Evolutionary conservation across 371 early-diverging fungal genomes (phyloP).

Genomic region (Mortierella sp.): DNA sequence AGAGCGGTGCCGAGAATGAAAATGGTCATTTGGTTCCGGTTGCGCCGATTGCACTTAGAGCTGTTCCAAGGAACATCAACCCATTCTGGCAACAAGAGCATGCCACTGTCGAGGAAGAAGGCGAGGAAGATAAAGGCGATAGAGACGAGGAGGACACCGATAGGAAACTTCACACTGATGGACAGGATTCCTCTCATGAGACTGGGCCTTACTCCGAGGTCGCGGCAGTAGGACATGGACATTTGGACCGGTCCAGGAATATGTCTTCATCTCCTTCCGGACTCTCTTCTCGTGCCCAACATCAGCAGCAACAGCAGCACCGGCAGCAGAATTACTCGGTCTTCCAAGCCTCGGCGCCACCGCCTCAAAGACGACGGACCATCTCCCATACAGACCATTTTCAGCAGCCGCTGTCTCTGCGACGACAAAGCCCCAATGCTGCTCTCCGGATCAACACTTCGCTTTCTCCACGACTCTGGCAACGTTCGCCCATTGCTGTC

Average conservation of each 20-base stretch:
- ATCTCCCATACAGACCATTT: conserved; percentile 24
- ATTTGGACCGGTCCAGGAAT: neutral
- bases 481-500: conserved; percentile 16
- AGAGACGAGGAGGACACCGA: neutral
- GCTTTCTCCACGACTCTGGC: conserved; percentile 35
- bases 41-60: conserved; percentile 16
- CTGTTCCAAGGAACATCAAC: conserved; percentile 22
- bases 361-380: conserved; percentile 29
- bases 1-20: neutral
- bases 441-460: conserved; percentile 33
- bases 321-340: neutral
- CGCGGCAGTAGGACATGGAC: neutral
- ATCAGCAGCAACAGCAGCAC: too few species aligned
- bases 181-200: conserved; percentile 28
- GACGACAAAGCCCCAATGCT: conserved; percentile 7
- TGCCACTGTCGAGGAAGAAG: conserved; percentile 14
- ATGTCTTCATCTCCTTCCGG: neutral
- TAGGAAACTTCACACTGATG: conserved; percentile 4
- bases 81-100: conserved; percentile 35
- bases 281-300: neutral
- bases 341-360: conserved; percentile 10
- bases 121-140: conserved; percentile 6
- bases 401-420: neutral
- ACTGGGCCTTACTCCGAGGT: conserved; percentile 21
- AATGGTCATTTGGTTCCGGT: neutral